Evolutionary conservation across 768 basidiomycete genomes (phyloP).

Genomic region (Mycena latifolia): DNA sequence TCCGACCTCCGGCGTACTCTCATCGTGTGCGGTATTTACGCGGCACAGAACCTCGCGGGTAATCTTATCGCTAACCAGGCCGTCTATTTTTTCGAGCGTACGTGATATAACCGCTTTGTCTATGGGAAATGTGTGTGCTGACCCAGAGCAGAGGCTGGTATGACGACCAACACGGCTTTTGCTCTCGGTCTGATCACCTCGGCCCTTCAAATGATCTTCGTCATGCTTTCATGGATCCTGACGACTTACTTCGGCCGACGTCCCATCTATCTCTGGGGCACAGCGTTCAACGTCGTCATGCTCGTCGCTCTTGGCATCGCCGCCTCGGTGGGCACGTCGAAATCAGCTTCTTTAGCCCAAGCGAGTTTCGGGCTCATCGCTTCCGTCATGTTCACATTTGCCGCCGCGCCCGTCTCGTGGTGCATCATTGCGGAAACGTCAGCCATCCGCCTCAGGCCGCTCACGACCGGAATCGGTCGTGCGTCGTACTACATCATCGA

Average conservation of each 20-base stretch:
- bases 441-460: conserved; percentile 30
- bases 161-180: conserved; percentile 30
- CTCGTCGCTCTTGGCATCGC: conserved; percentile 34
- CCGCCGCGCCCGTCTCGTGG: conserved; percentile 35
- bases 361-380: conserved; percentile 34
- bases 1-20: conserved; percentile 36
- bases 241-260: conserved; percentile 35
- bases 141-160: conserved; percentile 32
- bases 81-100: conserved; percentile 36
- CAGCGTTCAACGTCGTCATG: conserved; percentile 33
- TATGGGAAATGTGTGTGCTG: conserved; percentile 5
- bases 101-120: conserved; percentile 1
- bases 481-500: conserved; percentile 36
- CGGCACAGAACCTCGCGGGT: conserved; percentile 34
- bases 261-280: conserved; percentile 35
- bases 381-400: conserved; percentile 34
- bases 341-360: conserved; percentile 11
- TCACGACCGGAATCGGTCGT: conserved; percentile 35
- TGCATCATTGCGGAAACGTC: conserved; percentile 32
- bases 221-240: conserved; percentile 36
- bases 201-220: conserved; percentile 37
- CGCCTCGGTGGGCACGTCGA: conserved; percentile 25
- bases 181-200: conserved; percentile 36
- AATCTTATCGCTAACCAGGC: conserved; percentile 38
- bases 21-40: conserved; percentile 36